These are phyloP conservation scores for Kodamaea jinghongensis DNA, from an alignment of 805 yeast genomes.

Conservation along the genomic window DNA sequence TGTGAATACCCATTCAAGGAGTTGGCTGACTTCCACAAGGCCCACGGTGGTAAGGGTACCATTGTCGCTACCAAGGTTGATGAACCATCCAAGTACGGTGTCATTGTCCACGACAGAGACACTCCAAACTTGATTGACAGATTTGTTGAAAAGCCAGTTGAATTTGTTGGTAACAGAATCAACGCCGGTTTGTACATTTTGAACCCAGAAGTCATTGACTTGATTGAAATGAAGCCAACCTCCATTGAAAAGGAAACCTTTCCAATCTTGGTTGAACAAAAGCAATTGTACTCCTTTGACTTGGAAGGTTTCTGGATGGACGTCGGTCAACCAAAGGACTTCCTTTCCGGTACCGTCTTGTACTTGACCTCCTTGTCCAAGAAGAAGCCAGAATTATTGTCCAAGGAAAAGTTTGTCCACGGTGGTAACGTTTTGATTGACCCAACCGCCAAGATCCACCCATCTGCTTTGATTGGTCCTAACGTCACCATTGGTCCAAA, in stretches of 20 bases:
- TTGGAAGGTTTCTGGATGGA: conserved; percentile 99
- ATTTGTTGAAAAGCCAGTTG: conserved; percentile 99
- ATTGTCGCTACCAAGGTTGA: conserved; percentile 99
- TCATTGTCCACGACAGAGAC: conserved; percentile 94
- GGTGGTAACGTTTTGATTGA: conserved; percentile 94
- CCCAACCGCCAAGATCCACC: conserved; percentile 90
- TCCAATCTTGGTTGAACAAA: conserved; percentile 91
- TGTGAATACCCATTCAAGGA: conserved; percentile 98
- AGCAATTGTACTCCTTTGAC: conserved; percentile 89
- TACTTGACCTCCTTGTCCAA: conserved; percentile 84
- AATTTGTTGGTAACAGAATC: conserved; percentile 99
- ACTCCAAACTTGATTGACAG: conserved; percentile 95
- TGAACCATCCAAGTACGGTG: conserved; percentile 99
- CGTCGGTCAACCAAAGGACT: conserved; percentile 99
- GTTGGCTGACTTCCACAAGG: conserved; percentile 86
- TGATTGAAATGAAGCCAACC: conserved; percentile 97
- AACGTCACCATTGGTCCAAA: conserved; percentile 97
- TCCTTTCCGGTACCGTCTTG: conserved; percentile 90
- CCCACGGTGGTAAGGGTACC: conserved; percentile 97
- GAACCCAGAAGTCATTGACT: conserved; percentile 95
- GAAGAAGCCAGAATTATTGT: conserved; percentile 70
- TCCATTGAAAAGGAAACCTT: conserved; percentile 99
- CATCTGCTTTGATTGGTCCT: conserved; percentile 95
- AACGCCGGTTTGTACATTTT: conserved; percentile 98
- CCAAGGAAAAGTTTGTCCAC: conserved; percentile 68